Evolutionary conservation across 1,139 yeast genomes (phyloP).

Genomic region (Yamadazyma epiphylla): DNA sequence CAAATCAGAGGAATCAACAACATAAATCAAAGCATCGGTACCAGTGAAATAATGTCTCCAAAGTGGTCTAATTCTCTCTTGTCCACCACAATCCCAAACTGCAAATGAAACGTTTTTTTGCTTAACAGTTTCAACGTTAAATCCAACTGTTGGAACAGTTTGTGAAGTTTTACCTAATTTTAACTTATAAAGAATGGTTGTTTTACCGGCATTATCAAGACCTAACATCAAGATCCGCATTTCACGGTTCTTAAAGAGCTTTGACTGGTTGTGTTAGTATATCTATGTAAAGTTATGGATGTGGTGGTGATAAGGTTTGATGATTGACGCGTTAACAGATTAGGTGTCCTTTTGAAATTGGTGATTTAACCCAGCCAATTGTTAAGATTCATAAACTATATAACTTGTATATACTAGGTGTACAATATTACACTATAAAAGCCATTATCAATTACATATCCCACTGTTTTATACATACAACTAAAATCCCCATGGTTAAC

Average conservation of each 20-base stretch:
- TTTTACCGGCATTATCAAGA: conserved; percentile 88
- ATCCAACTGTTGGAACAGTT: conserved; percentile 93
- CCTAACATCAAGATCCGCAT: conserved; percentile 86
- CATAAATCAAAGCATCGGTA: conserved; percentile 89
- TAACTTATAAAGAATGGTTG: conserved; percentile 70
- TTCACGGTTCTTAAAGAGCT: conserved; percentile 60
- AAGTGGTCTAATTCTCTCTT: conserved; percentile 81
- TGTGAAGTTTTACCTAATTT: conserved; percentile 73
- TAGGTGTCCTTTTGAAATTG: too few relatives aligned
- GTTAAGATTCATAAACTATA: too few relatives aligned
- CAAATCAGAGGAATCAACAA: conserved; percentile 77
- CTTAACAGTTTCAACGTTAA: conserved; percentile 88
- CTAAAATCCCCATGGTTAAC: conserved; percentile 10
- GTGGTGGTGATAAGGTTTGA: too few relatives aligned
- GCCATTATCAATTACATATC: too few relatives aligned
- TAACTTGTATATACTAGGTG: too few relatives aligned
- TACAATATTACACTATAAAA: too few relatives aligned
- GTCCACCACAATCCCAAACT: conserved; percentile 98
- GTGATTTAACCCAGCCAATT: too few relatives aligned
- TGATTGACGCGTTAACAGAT: too few relatives aligned
- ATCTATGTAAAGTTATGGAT: too few relatives aligned
- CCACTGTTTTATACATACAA: conserved; percentile 8
- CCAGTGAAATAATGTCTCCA: conserved; percentile 97
- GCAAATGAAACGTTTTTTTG: conserved; percentile 86
- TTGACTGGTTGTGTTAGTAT: conserved; percentile 21